Evolutionary conservation across 2,329 filamentous ascomycete species (phyloP).

Genomic region (Tolypocladium tundrense): DNA sequence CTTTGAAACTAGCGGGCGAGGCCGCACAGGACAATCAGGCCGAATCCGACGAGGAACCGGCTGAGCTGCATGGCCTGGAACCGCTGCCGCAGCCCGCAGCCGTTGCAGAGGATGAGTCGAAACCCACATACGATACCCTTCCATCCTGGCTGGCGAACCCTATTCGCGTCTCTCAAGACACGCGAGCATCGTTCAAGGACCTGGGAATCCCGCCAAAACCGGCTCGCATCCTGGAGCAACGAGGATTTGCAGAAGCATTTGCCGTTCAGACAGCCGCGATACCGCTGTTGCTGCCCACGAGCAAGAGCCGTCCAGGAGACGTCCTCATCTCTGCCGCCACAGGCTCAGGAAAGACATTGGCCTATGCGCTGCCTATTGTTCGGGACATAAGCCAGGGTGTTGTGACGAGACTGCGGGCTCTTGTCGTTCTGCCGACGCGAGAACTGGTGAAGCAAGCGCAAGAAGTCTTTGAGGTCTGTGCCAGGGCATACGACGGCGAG

Average conservation of each 20-base stretch:
- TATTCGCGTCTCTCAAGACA: conserved; percentile 53
- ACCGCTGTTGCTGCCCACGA: conserved; percentile 63
- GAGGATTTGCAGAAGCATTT: conserved; percentile 34
- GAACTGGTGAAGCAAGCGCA: conserved; percentile 83
- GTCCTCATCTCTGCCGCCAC: conserved; percentile 87
- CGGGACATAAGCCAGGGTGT: conserved; percentile 58
- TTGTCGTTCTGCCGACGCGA: conserved; percentile 84
- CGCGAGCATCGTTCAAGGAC: conserved; percentile 48
- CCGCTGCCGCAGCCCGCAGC: conserved; percentile 72
- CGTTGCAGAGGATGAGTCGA: conserved; percentile 42
- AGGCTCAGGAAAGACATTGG: conserved; percentile 89
- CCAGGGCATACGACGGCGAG: conserved; percentile 45
- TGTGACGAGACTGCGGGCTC: conserved; percentile 59
- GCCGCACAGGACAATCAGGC: conserved; percentile 21
- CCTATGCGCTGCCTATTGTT: conserved; percentile 80
- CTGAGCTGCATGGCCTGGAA: conserved; percentile 59
- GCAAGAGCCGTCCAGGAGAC: conserved; percentile 57
- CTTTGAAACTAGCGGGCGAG: conserved; percentile 37
- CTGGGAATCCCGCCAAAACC: conserved; percentile 54
- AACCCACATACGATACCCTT: conserved; percentile 64
- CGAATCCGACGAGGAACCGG: conserved; percentile 19
- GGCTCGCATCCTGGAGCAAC: conserved; percentile 52
- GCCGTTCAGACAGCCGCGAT: conserved; percentile 45
- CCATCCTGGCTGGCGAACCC: conserved; percentile 74
- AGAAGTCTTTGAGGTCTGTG: conserved; percentile 65